phyloP scores from a whole-genome alignment of 2,329 filamentous ascomycete species.

The Arachnomyces sp. region DNA sequence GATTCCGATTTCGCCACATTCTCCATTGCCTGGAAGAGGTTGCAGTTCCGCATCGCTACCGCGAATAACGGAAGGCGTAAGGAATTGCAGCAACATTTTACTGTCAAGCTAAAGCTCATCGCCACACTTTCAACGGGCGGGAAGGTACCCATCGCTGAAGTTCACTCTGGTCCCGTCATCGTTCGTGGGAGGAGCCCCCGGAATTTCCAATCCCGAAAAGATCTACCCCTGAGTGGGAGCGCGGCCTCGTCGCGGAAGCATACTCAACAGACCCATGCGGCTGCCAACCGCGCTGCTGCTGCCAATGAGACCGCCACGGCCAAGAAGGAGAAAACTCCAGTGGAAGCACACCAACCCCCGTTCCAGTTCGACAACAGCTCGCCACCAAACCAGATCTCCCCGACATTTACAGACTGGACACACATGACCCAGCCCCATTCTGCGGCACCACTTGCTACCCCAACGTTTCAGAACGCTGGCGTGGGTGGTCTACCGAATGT shows the following conservation, averaged over 20 bases:
- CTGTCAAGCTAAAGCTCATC: slow-evolving; percentile 76
- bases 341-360: slow-evolving; percentile 13
- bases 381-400: not conserved
- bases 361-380: slow-evolving; percentile 7
- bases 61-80: slow-evolving; percentile 93
- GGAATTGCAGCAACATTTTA: slow-evolving; percentile 93
- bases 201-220: slow-evolving; percentile 90
- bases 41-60: slow-evolving; percentile 91
- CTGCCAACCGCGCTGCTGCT: slow-evolving; percentile 19
- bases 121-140: slow-evolving; percentile 75
- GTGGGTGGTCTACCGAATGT: slow-evolving; percentile 15
- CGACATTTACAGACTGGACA: not conserved
- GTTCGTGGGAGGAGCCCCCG: slow-evolving; percentile 86
- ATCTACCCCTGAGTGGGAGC: slow-evolving; percentile 76
- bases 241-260: slow-evolving; percentile 71
- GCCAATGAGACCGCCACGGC: slow-evolving; percentile 20
- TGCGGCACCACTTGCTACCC: not conserved
- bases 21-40: slow-evolving; percentile 84
- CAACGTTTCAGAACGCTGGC: too few species aligned
- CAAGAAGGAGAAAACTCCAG: slow-evolving; percentile 6
- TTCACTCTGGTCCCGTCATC: slow-evolving; percentile 82
- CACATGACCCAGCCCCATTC: not conserved
- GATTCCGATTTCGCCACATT: slow-evolving; percentile 83
- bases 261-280: slow-evolving; percentile 31
- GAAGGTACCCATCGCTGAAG: slow-evolving; percentile 73